Evolutionary conservation across 441 rosid species (phyloP).

Genomic region (Mallotus japonicus): DNA sequence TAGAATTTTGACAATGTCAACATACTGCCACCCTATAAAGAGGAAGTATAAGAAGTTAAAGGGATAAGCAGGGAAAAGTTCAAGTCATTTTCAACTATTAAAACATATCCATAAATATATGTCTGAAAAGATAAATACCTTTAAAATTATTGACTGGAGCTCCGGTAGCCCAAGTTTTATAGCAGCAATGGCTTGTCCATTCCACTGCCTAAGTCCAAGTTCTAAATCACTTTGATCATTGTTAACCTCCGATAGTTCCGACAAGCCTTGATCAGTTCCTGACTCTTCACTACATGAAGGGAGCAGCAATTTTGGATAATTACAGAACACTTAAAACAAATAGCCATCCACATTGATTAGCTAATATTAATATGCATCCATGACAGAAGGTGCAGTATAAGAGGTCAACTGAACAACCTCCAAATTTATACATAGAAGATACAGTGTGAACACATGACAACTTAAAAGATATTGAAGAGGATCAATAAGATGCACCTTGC

Average conservation of each 20-base stretch:
- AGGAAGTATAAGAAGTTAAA: conserved; percentile 5
- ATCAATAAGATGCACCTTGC: too few species aligned
- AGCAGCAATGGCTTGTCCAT: conserved; percentile 62
- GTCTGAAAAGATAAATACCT: conserved; percentile 41
- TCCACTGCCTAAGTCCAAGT: conserved; percentile 67
- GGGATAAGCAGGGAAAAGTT: neutral
- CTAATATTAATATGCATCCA: neutral
- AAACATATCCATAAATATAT: conserved; percentile 5
- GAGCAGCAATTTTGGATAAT: conserved; percentile 24
- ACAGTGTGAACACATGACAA: too few species aligned
- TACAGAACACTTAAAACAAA: neutral
- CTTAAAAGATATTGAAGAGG: too few species aligned
- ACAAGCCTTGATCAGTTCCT: conserved; percentile 48
- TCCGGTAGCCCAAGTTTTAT: conserved; percentile 52
- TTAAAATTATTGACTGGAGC: conserved; percentile 63
- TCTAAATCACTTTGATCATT: conserved; percentile 49
- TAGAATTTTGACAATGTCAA: conserved; percentile 69
- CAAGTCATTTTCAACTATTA: conserved; percentile 4
- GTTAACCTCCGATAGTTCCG: conserved; percentile 47
- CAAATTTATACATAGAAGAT: too few species aligned
- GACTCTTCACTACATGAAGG: conserved; percentile 60
- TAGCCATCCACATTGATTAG: neutral
- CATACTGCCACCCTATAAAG: conserved; percentile 66
- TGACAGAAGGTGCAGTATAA: neutral
- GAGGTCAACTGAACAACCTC: neutral